These are phyloP conservation scores for Hamamelis virginiana DNA, from an alignment of 164 flowering plant species.

Conservation along the genomic window DNA sequence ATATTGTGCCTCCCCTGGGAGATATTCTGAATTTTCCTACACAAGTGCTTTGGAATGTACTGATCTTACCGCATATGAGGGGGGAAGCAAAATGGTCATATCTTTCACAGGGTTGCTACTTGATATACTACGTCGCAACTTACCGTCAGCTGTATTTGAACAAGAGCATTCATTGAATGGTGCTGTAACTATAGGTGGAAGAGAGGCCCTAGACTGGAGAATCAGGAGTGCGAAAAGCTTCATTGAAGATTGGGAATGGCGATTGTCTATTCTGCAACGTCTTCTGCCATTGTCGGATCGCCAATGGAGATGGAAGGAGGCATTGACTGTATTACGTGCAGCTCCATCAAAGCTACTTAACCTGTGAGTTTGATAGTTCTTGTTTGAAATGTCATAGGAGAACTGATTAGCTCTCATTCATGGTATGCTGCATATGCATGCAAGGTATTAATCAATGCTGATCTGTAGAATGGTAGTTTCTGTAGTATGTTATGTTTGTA, in stretches of 20 bases:
- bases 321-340: constrained; percentile 85
- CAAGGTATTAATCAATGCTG: neutral
- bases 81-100: constrained; percentile 68
- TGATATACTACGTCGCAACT: constrained; percentile 54
- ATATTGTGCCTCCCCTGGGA: constrained; percentile 34
- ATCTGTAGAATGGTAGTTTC: neutral
- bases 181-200: constrained; percentile 39
- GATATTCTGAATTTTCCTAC: constrained; percentile 29
- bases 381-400: neutral
- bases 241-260: constrained; percentile 98
- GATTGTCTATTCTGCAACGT: constrained; percentile 83
- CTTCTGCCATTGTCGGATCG: constrained; percentile 91
- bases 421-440: neutral
- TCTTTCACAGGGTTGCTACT: constrained; percentile 68
- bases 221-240: constrained; percentile 58
- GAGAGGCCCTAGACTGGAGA: constrained; percentile 87
- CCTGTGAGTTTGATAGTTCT: constrained; percentile 60
- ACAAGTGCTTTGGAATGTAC: constrained; percentile 30
- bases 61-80: constrained; percentile 41
- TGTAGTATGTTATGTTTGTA: neutral
- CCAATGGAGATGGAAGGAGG: constrained; percentile 96
- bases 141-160: constrained; percentile 46
- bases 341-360: constrained; percentile 95
- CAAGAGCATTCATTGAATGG: constrained; percentile 38
- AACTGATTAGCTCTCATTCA: neutral